Base-by-base conservation (phyloP, 23 red algal genomes). In the Gracilaria vermiculophylla region DNA sequence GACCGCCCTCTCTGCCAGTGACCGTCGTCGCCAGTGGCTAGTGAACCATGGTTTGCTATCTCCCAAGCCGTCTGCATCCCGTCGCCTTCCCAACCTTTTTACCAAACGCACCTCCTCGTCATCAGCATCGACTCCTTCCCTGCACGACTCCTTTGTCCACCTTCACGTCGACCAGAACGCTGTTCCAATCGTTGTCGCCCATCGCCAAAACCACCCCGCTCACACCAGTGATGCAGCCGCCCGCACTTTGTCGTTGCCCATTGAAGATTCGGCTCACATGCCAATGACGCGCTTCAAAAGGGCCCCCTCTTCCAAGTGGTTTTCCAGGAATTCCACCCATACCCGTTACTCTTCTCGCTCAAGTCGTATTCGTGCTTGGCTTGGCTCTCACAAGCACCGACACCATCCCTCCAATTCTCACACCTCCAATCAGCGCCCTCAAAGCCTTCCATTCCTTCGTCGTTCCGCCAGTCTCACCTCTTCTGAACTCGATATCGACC, bases 1-100 rank as follows among this genome's bases (percentile, higher is more conserved):
- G 37, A 20, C 67, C 40, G 39, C 67, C 32, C 67, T 48, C 67
- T 25, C 67, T 5, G 37, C 67, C 3, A 48, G 37, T n/a, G 67
- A 73, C 19, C 67, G 67, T 16, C 67, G 67, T 48, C 36, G 67
- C 13, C 36, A 73, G 17, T 73, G 67, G 67, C 37, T 73, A 42
- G 67, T 73, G 37, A 73, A 73, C 37, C 67, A 73, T 28, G 67
- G 67, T 13, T 28, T 73, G 37, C 15, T 73, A 45, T 73, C 67
- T 47, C 67, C 67, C 17, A 73, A 73, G 67, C 42, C 67, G 37
- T 17, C 67, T 19, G 19, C 67, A 6, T 73, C 67, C 67, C 67
- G 67, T 11, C 67, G 67, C 25, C 67, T 73, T 24, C 39, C 67
- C 39, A 73, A 73, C 20, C 36, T 73, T 40, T 73, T 73, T 48